Conservation (phyloP, 495 filamentous ascomycete genomes). For the Acidiella bohemica region DNA sequence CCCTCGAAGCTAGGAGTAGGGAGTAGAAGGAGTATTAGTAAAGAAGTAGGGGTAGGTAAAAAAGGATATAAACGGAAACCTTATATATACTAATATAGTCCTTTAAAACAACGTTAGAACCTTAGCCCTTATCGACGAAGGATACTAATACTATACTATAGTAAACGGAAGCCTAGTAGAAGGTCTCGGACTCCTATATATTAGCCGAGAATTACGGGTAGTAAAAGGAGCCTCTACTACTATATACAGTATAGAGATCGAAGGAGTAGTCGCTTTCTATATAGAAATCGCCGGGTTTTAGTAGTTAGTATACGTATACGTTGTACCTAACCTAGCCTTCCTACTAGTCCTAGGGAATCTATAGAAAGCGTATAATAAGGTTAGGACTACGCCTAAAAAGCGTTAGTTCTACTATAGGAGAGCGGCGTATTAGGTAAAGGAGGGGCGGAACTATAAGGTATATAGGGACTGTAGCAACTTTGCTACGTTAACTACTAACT, state of each 20-base stretch:
- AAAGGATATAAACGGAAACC: background rate
- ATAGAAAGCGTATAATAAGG: too few species aligned
- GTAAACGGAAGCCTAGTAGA: background rate
- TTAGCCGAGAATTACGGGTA: background rate
- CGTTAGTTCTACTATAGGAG: too few species aligned
- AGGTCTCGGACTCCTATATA: background rate
- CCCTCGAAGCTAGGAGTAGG: background rate
- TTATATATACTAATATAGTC: slow-evolving; percentile 2
- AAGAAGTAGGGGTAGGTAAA: background rate
- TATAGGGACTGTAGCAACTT: too few species aligned
- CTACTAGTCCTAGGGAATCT: too few species aligned
- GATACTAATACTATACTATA: slow-evolving; percentile 2
- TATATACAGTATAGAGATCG: background rate
- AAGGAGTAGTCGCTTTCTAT: slow-evolving; percentile 1
- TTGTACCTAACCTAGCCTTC: too few species aligned
- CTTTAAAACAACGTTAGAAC: background rate
- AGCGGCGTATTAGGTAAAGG: too few species aligned
- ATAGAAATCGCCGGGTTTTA: background rate
- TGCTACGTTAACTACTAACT: too few species aligned
- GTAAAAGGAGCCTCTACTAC: background rate
- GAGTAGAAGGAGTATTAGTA: background rate
- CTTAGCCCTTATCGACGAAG: slow-evolving; percentile 2
- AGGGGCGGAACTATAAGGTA: too few species aligned
- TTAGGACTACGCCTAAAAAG: too few species aligned
- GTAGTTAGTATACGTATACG: background rate